Evolutionary conservation across 306 rosid genomes (phyloP), one percentile per base, ranked within the genome.

Genomic region (Gillenia trifoliata): DNA sequence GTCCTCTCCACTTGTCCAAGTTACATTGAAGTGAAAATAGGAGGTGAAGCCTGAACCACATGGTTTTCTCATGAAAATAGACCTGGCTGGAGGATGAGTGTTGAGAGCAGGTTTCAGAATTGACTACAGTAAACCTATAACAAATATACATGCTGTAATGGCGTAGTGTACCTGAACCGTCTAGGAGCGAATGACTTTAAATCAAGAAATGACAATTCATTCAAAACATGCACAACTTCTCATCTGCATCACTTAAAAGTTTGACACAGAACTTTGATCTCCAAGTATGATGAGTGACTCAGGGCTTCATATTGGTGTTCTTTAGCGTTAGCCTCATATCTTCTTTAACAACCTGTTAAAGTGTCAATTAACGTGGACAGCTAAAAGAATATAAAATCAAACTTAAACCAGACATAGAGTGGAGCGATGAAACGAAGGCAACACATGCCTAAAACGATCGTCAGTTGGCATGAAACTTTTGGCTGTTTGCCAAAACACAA

Each of bases 291-390:
- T 22, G 96, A 87, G 80, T 93, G 96, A 81, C 80, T 88, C 67
- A 77, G 81, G 98, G 97, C 85, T 91, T 89, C 98, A 93, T 93
- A 84, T 93, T 93, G 73, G 87, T 62, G 56, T 93, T 93, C 84
- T 80, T 93, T 75, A 93, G 82, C 64, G 79, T 55, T 89, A 96
- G 77, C 86, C 82, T 83, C 97, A 84, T 79, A 22, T 86, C 86
- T 88, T 93, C 98, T 83, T 86, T 87, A 69, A 89, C 84, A 66
- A 89, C 96, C 96, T 93, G 77, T 76, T 71, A 76, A 63, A 84
- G 70, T 63, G 69, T 69, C 34, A 72, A 52, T 70, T 75, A 77
- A 47, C 75, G 67, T 56, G 71, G 80, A 47, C 40, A 70, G 64
- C 70, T 47, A 38, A 38, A 38, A 61, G 73, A 45, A 17, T 33